phyloP scores from a whole-genome alignment of 2,329 filamentous ascomycete species.

The Penicillium sp. region DNA sequence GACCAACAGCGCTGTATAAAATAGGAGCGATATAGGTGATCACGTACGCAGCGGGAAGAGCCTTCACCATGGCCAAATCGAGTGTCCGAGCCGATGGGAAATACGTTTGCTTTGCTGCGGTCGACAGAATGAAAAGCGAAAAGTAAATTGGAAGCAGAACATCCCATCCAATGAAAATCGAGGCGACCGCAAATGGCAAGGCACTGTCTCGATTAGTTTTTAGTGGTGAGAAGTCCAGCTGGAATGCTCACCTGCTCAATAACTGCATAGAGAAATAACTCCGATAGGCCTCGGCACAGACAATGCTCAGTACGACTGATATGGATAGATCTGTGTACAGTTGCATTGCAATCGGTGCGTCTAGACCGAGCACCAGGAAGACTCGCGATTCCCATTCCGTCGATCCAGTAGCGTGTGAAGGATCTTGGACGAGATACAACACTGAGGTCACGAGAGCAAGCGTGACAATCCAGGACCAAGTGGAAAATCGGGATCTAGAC shows the following conservation, averaged over 20 bases:
- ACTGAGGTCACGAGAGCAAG: neutral
- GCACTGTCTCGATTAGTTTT: constrained; percentile 4
- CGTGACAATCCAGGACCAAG: neutral
- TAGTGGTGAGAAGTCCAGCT: neutral
- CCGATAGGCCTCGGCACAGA: constrained; percentile 7
- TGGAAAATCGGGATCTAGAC: neutral
- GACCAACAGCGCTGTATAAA: neutral
- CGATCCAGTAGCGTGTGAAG: neutral
- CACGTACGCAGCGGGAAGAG: neutral
- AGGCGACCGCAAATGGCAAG: constrained; percentile 3
- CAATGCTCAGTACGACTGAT: constrained; percentile 1
- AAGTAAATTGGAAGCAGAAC: constrained; percentile 5
- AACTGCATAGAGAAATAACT: constrained; percentile 2
- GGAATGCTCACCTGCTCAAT: constrained; percentile 4
- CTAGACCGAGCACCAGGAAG: neutral
- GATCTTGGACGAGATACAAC: neutral
- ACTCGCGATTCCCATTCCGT: neutral
- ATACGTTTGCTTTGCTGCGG: constrained; percentile 2
- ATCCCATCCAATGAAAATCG: constrained; percentile 5
- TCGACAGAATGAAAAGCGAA: constrained; percentile 6
- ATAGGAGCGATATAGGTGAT: neutral
- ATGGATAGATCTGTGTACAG: constrained; percentile 4
- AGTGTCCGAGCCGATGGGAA: constrained; percentile 5
- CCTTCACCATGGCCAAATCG: constrained; percentile 2
- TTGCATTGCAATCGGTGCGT: neutral